Evolutionary conservation across 371 early-diverging fungal species (phyloP).

Genomic region (Aphelidium insulamus): DNA sequence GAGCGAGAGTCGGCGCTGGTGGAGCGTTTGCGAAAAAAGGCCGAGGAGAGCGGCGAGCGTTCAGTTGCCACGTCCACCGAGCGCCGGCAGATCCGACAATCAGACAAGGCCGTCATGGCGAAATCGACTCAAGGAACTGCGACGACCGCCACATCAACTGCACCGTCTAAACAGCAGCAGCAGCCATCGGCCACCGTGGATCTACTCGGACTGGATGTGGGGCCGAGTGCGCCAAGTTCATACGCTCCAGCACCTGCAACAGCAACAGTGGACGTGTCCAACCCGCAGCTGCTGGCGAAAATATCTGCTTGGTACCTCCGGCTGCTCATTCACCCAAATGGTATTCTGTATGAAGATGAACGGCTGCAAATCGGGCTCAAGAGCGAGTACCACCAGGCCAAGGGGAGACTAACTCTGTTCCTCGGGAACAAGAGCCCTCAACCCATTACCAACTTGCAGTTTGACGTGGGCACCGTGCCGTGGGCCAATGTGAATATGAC

Average conservation of each 20-base stretch:
- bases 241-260: background rate
- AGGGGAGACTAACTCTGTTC: constrained; percentile 65
- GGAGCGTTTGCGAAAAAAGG: constrained; percentile 46
- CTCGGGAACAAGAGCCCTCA: constrained; percentile 58
- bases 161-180: too few relatives aligned
- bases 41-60: constrained; percentile 10
- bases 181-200: constrained; percentile 1
- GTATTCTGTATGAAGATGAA: constrained; percentile 70
- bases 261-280: background rate
- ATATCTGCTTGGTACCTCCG: constrained; percentile 21
- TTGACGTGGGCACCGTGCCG: constrained; percentile 2
- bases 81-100: too few relatives aligned
- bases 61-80: background rate
- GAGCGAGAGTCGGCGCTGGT: constrained; percentile 78
- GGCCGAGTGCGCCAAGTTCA: background rate
- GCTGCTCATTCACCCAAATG: constrained; percentile 39
- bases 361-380: constrained; percentile 69
- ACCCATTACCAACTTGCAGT: constrained; percentile 15
- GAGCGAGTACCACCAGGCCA: constrained; percentile 60
- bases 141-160: background rate
- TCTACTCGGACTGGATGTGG: constrained; percentile 7
- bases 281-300: background rate
- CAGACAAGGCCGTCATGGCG: too few relatives aligned
- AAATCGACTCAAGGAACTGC: background rate
- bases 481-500: constrained; percentile 9